These are phyloP conservation scores for Clonostachys rosea DNA, from an alignment of 2,329 filamentous ascomycete species.

Conservation along the genomic window DNA sequence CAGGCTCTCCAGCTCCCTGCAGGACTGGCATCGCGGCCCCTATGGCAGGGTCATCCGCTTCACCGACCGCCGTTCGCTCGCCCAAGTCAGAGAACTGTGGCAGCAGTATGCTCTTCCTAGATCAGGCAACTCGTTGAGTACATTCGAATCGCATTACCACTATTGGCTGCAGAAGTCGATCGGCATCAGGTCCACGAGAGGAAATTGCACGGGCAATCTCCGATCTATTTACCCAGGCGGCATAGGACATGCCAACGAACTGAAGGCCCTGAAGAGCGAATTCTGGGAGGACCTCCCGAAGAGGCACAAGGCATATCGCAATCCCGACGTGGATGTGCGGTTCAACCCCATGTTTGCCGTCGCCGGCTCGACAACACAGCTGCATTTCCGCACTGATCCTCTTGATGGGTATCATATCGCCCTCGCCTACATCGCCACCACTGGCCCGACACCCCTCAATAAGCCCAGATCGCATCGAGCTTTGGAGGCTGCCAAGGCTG, in stretches of 20 bases:
- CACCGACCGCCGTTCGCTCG: constrained; percentile 40
- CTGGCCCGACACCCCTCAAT: constrained; percentile 30
- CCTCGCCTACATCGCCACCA: constrained; percentile 31
- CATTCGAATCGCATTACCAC: constrained; percentile 3
- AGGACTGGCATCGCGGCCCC: constrained; percentile 34
- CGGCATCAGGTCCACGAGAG: constrained; percentile 5
- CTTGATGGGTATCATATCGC: constrained; percentile 54
- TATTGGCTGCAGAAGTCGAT: constrained; percentile 5
- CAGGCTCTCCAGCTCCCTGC: constrained; percentile 24
- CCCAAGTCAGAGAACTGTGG: constrained; percentile 32
- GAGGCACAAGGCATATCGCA: constrained; percentile 6
- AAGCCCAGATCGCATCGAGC: constrained; percentile 4
- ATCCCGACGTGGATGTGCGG: constrained; percentile 10
- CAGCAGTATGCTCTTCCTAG: constrained; percentile 7
- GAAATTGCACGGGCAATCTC: constrained; percentile 11
- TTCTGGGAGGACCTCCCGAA: constrained; percentile 29
- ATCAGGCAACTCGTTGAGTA: too few relatives aligned
- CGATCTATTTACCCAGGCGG: constrained; percentile 31
- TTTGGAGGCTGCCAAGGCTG: constrained; percentile 26
- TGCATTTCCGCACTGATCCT: constrained; percentile 47
- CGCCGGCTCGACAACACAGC: constrained; percentile 21
- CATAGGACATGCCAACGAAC: constrained; percentile 11
- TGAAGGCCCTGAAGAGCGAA: constrained; percentile 13
- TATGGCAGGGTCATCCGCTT: constrained; percentile 43
- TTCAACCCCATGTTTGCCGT: constrained; percentile 39